These are phyloP conservation scores for Candida insectorum DNA, from an alignment of 805 yeast species.

Conservation along the genomic window DNA sequence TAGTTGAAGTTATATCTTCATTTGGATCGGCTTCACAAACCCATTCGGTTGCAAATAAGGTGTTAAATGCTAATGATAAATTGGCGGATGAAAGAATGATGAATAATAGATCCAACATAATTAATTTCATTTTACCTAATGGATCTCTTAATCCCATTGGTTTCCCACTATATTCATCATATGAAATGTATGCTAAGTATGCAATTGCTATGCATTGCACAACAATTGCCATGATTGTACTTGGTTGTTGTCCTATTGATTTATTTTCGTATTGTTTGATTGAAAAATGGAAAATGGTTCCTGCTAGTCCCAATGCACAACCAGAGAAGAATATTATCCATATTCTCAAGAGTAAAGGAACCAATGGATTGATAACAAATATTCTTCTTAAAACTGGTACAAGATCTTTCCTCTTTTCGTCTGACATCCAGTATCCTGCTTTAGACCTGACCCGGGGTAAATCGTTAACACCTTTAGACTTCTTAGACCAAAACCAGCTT, in stretches of 20 bases:
- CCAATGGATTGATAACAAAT: slow-evolving; percentile 70
- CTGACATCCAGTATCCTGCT: slow-evolving; percentile 69
- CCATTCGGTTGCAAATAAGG: slow-evolving; percentile 80
- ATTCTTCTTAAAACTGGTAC: slow-evolving; percentile 57
- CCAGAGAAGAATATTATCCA: slow-evolving; percentile 49
- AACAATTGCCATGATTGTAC: slow-evolving; percentile 88
- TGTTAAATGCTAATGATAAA: slow-evolving; percentile 78
- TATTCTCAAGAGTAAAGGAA: slow-evolving; percentile 71
- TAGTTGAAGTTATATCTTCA: slow-evolving; percentile 15
- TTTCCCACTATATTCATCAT: slow-evolving; percentile 88
- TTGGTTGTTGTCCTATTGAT: slow-evolving; percentile 68
- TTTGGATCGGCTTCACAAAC: slow-evolving; percentile 46
- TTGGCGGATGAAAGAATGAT: slow-evolving; percentile 89
- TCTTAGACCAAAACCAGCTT: slow-evolving; percentile 4
- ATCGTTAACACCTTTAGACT: slow-evolving; percentile 17
- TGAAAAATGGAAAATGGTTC: slow-evolving; percentile 48
- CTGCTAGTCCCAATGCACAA: slow-evolving; percentile 71
- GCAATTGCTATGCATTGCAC: slow-evolving; percentile 77
- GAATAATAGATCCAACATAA: slow-evolving; percentile 79
- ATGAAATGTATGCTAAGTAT: slow-evolving; percentile 77
- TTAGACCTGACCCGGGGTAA: slow-evolving; percentile 45
- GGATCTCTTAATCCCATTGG: slow-evolving; percentile 91
- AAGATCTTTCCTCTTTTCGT: slow-evolving; percentile 60
- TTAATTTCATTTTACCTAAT: slow-evolving; percentile 72
- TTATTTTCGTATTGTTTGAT: slow-evolving; percentile 27